A percentile compares a stretch with the other conserved stretches of the same genome.
These are phyloP conservation scores for Bromus sterilis DNA, from an alignment of 176 grass and related monocot species.

Conservation along the genomic window DNA sequence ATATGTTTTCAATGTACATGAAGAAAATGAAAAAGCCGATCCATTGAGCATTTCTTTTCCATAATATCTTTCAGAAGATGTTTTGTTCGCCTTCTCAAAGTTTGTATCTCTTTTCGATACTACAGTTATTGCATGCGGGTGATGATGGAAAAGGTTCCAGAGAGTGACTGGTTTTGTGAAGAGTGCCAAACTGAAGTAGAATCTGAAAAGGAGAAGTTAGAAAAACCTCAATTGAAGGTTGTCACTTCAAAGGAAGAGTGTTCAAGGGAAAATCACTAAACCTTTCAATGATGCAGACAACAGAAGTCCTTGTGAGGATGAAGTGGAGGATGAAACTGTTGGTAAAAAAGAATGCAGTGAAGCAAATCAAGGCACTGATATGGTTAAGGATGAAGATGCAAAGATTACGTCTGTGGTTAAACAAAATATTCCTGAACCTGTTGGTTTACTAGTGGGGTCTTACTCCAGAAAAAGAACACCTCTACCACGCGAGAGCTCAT, in stretches of 20 bases:
- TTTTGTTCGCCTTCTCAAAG: background rate
- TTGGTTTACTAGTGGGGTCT: conserved; percentile 3
- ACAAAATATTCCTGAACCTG: conserved; percentile 16
- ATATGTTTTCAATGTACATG: background rate
- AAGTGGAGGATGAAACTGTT: conserved; percentile 41
- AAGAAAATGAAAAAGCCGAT: background rate
- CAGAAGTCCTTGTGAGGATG: conserved; percentile 24
- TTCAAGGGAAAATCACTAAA: conserved; percentile 25
- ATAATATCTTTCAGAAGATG: background rate
- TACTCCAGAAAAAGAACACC: conserved; percentile 33
- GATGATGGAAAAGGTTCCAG: conserved; percentile 75
- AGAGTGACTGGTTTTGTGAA: conserved; percentile 90
- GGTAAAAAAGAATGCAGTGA: conserved; percentile 18
- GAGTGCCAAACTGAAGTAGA: conserved; percentile 65
- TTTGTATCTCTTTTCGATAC: conserved; percentile 19
- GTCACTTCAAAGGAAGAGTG: conserved; percentile 24
- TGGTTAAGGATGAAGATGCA: conserved; percentile 22
- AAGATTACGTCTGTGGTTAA: conserved; percentile 3
- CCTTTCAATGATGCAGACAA: background rate
- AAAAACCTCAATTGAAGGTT: conserved; percentile 36
- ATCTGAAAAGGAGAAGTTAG: conserved; percentile 39
- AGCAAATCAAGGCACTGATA: conserved; percentile 22
- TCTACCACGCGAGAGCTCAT: conserved; percentile 21
- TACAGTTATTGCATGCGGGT: conserved; percentile 87
- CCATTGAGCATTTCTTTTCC: background rate